Conservation (phyloP, 1,139 yeast genomes). For the Meyerozyma sp. region DNA sequence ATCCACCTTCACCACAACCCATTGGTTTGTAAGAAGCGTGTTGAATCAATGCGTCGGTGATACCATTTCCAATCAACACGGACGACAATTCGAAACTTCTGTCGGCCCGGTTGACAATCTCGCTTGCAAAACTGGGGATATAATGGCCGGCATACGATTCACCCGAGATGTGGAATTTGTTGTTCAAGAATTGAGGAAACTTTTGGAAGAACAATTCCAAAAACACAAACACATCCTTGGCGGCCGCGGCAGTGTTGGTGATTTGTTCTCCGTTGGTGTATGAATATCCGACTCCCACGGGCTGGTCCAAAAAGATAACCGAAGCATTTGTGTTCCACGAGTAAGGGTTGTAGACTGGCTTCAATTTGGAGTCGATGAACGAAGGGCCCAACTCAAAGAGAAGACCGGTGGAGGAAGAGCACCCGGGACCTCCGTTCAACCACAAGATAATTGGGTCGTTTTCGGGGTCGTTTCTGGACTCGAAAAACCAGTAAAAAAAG, state of each 20-base stretch:
- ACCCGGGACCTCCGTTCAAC: conserved; percentile 77
- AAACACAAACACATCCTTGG: conserved; percentile 73
- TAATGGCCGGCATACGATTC: conserved; percentile 90
- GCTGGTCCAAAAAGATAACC: conserved; percentile 68
- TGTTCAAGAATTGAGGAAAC: conserved; percentile 55
- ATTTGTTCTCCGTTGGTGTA: conserved; percentile 52
- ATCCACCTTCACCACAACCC: conserved; percentile 84
- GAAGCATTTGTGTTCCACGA: conserved; percentile 70
- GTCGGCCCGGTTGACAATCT: conserved; percentile 61
- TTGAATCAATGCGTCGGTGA: conserved; percentile 72
- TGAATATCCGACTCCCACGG: conserved; percentile 75
- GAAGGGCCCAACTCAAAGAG: conserved; percentile 69
- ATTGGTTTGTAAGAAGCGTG: conserved; percentile 68
- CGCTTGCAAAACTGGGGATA: conserved; percentile 73
- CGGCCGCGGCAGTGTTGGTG: conserved; percentile 63
- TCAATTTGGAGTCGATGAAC: conserved; percentile 41
- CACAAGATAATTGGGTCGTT: conserved; percentile 61
- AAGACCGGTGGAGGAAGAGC: conserved; percentile 63
- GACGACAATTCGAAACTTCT: conserved; percentile 65
- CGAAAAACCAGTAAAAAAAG: conserved; percentile 76
- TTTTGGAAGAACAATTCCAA: conserved; percentile 72
- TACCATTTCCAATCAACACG: conserved; percentile 77
- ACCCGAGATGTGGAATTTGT: conserved; percentile 77
- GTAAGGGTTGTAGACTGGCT: conserved; percentile 54
- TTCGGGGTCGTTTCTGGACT: conserved; percentile 53